phyloP scores from a whole-genome alignment of 1,139 yeast species.

The Saccharomyces hybrid region DNA sequence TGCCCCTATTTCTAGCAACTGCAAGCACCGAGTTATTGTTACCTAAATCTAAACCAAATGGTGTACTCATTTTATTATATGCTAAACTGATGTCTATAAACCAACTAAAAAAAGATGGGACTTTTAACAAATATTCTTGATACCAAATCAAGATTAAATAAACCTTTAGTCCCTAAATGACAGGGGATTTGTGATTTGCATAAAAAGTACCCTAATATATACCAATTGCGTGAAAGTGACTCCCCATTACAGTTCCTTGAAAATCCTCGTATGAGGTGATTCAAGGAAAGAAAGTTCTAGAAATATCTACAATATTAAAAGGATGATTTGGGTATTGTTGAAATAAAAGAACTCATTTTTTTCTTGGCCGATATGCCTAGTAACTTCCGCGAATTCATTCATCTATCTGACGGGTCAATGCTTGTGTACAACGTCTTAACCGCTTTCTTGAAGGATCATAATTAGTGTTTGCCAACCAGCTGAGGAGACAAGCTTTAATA shows the following conservation, averaged over 20 bases:
- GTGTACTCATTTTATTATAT: no score
- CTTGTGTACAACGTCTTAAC: constrained; percentile 5
- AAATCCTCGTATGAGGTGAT: background rate
- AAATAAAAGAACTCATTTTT: background rate
- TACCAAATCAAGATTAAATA: background rate
- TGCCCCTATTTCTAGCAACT: background rate
- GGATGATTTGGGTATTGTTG: background rate
- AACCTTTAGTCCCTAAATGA: background rate
- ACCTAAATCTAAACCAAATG: no score
- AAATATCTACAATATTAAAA: constrained; percentile 5
- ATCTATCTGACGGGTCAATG: background rate
- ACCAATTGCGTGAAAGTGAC: background rate
- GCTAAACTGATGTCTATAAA: background rate
- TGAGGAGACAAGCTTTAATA: constrained; percentile 40
- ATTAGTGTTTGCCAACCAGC: constrained; percentile 33
- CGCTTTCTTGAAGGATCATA: constrained; percentile 29
- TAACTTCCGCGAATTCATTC: background rate
- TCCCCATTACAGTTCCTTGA: background rate
- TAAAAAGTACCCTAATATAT: constrained; percentile 1
- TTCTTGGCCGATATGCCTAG: background rate
- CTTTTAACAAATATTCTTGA: background rate
- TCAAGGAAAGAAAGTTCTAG: constrained; percentile 9
- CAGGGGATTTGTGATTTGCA: background rate
- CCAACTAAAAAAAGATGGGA: background rate
- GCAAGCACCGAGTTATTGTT: no score